These are phyloP conservation scores for Terfezia claveryi DNA, from an alignment of 495 filamentous ascomycete species.

Conservation along the genomic window DNA sequence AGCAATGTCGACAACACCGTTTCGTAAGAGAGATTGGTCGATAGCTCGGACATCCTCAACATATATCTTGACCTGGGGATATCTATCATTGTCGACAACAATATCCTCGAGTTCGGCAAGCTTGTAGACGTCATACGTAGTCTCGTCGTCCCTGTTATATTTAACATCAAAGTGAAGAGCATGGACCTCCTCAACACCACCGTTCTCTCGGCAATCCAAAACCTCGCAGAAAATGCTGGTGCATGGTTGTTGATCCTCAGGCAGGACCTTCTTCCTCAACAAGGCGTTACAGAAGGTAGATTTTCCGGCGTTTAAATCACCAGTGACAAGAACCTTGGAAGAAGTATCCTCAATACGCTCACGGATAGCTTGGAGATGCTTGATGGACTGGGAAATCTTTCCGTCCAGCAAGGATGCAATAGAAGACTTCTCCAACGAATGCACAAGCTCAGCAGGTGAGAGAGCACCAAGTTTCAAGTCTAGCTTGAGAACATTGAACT, in stretches of 20 bases:
- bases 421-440: constrained; percentile 83
- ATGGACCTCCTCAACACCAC: constrained; percentile 80
- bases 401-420: constrained; percentile 79
- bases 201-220: constrained; percentile 74
- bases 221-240: constrained; percentile 98
- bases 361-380: constrained; percentile 63
- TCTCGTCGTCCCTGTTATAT: constrained; percentile 81
- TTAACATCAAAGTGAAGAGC: constrained; percentile 58
- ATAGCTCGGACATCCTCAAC: constrained; percentile 78
- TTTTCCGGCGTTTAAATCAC: constrained; percentile 91
- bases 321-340: constrained; percentile 93
- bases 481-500: constrained; percentile 86
- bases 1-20: constrained; percentile 93
- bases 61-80: constrained; percentile 91
- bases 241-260: constrained; percentile 96
- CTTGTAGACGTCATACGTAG: constrained; percentile 69
- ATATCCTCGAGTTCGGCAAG: constrained; percentile 64
- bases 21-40: constrained; percentile 85
- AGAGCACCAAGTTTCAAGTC: constrained; percentile 75
- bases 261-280: constrained; percentile 72
- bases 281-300: constrained; percentile 97
- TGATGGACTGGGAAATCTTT: constrained; percentile 78
- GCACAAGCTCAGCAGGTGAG: constrained; percentile 75
- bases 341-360: constrained; percentile 94
- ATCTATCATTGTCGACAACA: constrained; percentile 65